Percentiles rank a stretch among this genome's conserved stretches.
These are phyloP conservation scores for Apiospora saccharicola DNA, from an alignment of 2,329 filamentous ascomycete genomes.

Conservation along the genomic window DNA sequence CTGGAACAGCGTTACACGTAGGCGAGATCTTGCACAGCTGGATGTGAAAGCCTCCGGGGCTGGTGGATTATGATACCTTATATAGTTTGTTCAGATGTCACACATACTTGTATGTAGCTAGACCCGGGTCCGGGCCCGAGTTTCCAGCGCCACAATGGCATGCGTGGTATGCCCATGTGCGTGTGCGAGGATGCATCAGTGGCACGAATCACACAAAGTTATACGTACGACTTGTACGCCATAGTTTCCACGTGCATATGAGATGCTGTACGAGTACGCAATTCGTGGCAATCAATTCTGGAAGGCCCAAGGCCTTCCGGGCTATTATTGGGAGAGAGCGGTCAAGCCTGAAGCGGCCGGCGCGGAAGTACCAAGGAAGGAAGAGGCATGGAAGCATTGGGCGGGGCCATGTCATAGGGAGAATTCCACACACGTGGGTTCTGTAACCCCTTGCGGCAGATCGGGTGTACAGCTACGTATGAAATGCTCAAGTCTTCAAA, in stretches of 20 bases:
- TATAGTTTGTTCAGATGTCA: too few relatives aligned
- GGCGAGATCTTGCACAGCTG: too few relatives aligned
- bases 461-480: neutral
- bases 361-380: neutral
- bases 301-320: neutral
- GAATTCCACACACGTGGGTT: neutral
- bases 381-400: neutral
- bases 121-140: neutral
- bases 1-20: too few relatives aligned
- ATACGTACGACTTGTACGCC: neutral
- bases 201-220: neutral
- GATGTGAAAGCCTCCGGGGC: too few relatives aligned
- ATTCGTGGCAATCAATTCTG: neutral
- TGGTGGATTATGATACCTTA: too few relatives aligned
- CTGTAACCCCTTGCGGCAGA: neutral
- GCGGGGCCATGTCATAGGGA: neutral
- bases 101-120: too few relatives aligned
- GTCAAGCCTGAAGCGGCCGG: neutral
- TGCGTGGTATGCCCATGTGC: neutral
- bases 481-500: too few relatives aligned
- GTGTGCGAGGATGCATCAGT: neutral
- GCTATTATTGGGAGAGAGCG: neutral
- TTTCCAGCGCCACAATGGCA: neutral
- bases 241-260: neutral
- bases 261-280: neutral